Evolutionary conservation across 108 stramenopile species (phyloP), one percentile per base, ranked within the genome.

Genomic region (Parietichytrium sp.): DNA sequence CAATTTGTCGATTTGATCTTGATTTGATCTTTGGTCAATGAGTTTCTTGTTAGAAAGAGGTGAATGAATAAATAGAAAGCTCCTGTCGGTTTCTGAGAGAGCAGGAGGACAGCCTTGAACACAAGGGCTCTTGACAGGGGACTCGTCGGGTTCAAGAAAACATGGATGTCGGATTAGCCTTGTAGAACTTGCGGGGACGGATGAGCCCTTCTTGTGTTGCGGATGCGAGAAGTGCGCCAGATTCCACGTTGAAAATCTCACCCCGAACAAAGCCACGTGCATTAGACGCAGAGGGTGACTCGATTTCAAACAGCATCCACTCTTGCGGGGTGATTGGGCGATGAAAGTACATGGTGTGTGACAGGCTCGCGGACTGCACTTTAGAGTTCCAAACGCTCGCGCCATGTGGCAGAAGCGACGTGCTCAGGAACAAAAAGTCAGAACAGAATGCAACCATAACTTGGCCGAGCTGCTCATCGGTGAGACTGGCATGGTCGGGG

Each of bases 281-380:
- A 7, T 16, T 25, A 0, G 61, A 23, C 38, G 61, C 61, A 23
- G 42, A 2, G 8, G 61, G 61, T 6, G 61, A 72, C 10, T 36
- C 42, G 36, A 45, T 33, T n/a, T 72, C 20, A 20, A 72, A 72
- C 0, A 72, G 42, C 10, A 72, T 16, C 61, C 61, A 72, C 10
- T 38, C 61, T 13, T 6, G 10, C 20, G 45, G 45, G 13, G 15
- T 25, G 2, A 72, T 45, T n/a, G 61, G 61, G 6, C 20, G 10
- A 42, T 72, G 61, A 72, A 72, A 72, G 42, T 72, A 6, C 61
- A 72, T 72, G 15, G 61, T 45, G 61, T 72, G 61, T 0, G 61
- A 45, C 8, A 72, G 61, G 38, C 38, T 45, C 38, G 61, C 61
- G 10, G 61, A 33, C 61, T 45, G 36, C 38, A 72, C 20, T 0